Conservation (phyloP, 2,329 filamentous ascomycete genomes). For the Colletotrichum abscissum region DNA sequence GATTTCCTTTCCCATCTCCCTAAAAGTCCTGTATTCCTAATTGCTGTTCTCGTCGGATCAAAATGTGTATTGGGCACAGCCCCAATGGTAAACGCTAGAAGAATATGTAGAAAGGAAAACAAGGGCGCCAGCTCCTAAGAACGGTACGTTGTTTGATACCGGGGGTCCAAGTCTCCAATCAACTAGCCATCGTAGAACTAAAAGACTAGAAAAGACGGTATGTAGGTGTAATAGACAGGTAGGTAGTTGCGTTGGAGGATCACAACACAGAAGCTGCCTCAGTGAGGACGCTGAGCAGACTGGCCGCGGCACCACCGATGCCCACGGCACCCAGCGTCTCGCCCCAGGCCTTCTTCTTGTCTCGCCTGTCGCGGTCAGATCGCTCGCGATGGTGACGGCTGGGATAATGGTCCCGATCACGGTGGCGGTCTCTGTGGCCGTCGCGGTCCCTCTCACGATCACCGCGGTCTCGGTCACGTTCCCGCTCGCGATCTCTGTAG, state of each 20-base stretch:
- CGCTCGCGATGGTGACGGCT: constrained; percentile 44
- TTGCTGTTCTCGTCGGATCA: background rate
- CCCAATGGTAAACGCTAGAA: background rate
- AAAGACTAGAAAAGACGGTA: background rate
- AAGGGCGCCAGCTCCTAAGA: background rate
- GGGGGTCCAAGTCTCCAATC: background rate
- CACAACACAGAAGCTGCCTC: constrained; percentile 60
- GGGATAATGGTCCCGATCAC: constrained; percentile 52
- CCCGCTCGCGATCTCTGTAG: constrained; percentile 49
- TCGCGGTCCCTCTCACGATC: constrained; percentile 46
- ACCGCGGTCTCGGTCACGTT: constrained; percentile 45
- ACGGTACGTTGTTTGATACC: constrained; percentile 4
- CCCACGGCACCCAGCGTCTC: constrained; percentile 68
- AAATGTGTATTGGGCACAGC: constrained; percentile 19
- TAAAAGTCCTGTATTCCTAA: constrained; percentile 19
- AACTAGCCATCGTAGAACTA: background rate
- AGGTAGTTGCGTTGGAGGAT: background rate
- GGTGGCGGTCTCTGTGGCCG: constrained; percentile 46
- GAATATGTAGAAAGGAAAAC: background rate
- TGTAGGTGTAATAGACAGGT: background rate
- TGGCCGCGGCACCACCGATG: constrained; percentile 70
- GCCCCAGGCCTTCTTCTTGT: constrained; percentile 60
- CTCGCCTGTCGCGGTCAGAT: constrained; percentile 42
- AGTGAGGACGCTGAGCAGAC: constrained; percentile 66
- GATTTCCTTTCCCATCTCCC: background rate